Evolutionary conservation across 2,329 filamentous ascomycete genomes (phyloP).

Genomic region (Alternaria sp.): DNA sequence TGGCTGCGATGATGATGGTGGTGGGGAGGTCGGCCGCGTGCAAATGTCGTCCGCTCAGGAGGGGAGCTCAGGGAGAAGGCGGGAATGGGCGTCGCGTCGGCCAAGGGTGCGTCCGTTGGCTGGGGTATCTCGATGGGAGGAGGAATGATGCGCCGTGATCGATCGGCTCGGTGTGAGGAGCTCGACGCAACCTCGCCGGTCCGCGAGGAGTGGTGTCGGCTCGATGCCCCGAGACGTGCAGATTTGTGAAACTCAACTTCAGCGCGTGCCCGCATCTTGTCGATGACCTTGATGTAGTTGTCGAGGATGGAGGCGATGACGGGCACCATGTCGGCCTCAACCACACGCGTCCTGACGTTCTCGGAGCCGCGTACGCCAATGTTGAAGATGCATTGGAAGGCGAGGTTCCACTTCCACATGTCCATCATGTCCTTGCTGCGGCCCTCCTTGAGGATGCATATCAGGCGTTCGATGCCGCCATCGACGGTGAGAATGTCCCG

Average conservation of each 20-base stretch:
- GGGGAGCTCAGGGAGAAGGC: conserved; percentile 73
- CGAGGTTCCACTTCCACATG: conserved; percentile 99
- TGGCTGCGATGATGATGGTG: conserved; percentile 56
- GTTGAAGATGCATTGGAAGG: conserved; percentile 98
- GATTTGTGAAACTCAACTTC: conserved; percentile 77
- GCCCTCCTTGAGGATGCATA: conserved; percentile 97
- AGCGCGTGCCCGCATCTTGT: conserved; percentile 85
- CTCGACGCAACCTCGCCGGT: conserved; percentile 47
- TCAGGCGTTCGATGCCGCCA: conserved; percentile 93
- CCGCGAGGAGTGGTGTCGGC: conserved; percentile 50
- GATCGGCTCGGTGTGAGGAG: conserved; percentile 51
- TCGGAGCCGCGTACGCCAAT: conserved; percentile 97
- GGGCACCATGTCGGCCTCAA: conserved; percentile 98
- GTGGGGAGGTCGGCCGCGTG: conserved; percentile 61
- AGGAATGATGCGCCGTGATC: conserved; percentile 74
- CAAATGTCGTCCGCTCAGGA: conserved; percentile 71
- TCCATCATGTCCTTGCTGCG: conserved; percentile 99
- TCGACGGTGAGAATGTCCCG: conserved; percentile 97
- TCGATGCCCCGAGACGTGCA: conserved; percentile 51
- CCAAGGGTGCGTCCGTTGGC: conserved; percentile 56
- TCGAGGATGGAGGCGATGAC: conserved; percentile 98
- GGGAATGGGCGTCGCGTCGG: conserved; percentile 68
- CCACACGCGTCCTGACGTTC: conserved; percentile 88
- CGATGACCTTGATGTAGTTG: conserved; percentile 96
- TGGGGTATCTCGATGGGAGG: conserved; percentile 81